A percentile compares a stretch with the other conserved stretches of the same genome.
Conservation (phyloP, 148 eudicot genomes). For the Beta vulgaris region DNA sequence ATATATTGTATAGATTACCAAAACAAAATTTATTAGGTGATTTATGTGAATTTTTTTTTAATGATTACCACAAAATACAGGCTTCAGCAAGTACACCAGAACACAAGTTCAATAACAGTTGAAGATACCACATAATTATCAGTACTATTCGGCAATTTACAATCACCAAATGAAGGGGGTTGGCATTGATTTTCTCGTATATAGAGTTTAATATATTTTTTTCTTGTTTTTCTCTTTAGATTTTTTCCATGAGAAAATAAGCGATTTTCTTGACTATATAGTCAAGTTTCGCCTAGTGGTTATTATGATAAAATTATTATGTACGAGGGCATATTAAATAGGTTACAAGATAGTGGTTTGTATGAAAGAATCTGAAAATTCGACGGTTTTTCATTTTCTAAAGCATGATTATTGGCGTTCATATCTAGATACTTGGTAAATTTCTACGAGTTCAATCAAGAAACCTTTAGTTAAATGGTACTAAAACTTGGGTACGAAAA, state of each 20-base stretch:
- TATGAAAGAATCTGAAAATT: conserved; percentile 24
- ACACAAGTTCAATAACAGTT: conserved; percentile 48
- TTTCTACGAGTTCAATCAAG: background rate
- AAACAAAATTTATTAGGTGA: too few relatives aligned
- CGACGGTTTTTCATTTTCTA: conserved; percentile 15
- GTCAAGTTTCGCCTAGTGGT: background rate
- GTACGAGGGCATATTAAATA: conserved; percentile 16
- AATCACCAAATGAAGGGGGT: conserved; percentile 20
- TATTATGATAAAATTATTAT: conserved; percentile 13
- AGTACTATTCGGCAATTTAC: conserved; percentile 18
- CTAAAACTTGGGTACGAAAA: too few relatives aligned
- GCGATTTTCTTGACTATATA: too few relatives aligned
- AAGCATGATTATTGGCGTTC: too few relatives aligned
- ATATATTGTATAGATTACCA: too few relatives aligned
- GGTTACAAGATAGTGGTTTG: conserved; percentile 18
- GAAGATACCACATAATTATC: conserved; percentile 25
- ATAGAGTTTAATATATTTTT: conserved; percentile 35
- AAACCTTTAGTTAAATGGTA: background rate
- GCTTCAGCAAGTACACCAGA: conserved; percentile 55
- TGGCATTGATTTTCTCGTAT: conserved; percentile 26
- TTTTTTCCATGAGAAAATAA: conserved; percentile 24
- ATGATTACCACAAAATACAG: conserved; percentile 33
- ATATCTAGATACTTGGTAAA: conserved; percentile 6
- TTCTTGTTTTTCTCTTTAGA: conserved; percentile 3
- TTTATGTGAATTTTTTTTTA: background rate